Percentiles rank a stretch among this genome's conserved stretches.
Evolutionary conservation across 352 stramenopile species (phyloP).

Genomic region (Phytophthora aleatoria): DNA sequence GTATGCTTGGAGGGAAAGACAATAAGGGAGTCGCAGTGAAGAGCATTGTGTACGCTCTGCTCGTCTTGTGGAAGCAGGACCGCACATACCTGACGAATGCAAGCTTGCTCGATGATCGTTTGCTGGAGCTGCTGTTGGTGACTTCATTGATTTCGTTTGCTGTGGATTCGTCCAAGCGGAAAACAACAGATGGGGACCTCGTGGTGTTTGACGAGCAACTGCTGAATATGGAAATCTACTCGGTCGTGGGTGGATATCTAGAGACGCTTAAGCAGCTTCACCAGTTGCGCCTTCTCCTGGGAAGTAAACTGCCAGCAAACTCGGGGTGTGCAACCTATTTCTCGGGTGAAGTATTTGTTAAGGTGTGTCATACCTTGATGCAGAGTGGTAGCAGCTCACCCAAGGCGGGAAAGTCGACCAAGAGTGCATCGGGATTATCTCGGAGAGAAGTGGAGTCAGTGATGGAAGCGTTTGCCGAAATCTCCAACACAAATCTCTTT

Average conservation of each 20-base stretch:
- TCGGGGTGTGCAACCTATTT: constrained; percentile 58
- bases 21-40: constrained; percentile 47
- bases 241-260: constrained; percentile 49
- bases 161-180: constrained; percentile 38
- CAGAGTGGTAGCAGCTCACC: constrained; percentile 9
- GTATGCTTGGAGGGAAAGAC: constrained; percentile 40
- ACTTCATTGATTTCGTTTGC: constrained; percentile 54
- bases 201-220: constrained; percentile 38
- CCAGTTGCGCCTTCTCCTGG: constrained; percentile 55
- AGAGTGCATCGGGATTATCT: constrained; percentile 7
- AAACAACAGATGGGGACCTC: constrained; percentile 1
- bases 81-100: constrained; percentile 29
- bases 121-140: constrained; percentile 63
- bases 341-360: constrained; percentile 69
- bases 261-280: constrained; percentile 63
- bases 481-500: constrained; percentile 28
- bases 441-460: constrained; percentile 35
- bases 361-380: constrained; percentile 49
- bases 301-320: constrained; percentile 44
- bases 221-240: constrained; percentile 59
- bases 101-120: constrained; percentile 41
- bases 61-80: constrained; percentile 62
- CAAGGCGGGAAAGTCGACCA: constrained; percentile 1
- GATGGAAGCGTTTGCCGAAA: constrained; percentile 28
- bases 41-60: constrained; percentile 58